Evolutionary conservation across 2,329 filamentous ascomycete genomes (phyloP), one percentile per base, ranked within the genome.

Genomic region (Xylaria sp.): DNA sequence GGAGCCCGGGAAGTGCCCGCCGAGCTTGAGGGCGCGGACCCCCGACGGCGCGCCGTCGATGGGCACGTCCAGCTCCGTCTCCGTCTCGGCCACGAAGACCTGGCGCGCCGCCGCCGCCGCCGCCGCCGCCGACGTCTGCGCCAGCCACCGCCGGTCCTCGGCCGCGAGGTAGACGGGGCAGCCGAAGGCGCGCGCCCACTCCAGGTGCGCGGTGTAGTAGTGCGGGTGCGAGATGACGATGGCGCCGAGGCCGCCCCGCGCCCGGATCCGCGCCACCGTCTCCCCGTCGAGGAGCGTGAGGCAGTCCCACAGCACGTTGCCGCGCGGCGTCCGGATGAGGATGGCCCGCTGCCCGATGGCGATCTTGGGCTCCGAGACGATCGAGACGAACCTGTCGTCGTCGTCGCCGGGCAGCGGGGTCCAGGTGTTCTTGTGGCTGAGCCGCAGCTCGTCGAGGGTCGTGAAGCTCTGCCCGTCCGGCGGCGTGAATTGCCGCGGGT

Each of bases 191-290:
- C 75, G 68, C 0, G 88, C 86, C 90, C 91, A 95, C 61, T 88
- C 83, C 0, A 89, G 71, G 69, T 91, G 87, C 2, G 89, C 89
- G 13, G 85, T 86, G 72, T 90, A 94, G 72, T 90, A 95, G 69
- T 95, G 91, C 48, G 91, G 91, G 71, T 95, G 89, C 9, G 82
- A 86, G 58, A 92, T 90, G 61, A 85, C 85, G 42, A 94, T 92
- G 0, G 87, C 89, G 29, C 76, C 75, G 11, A 95, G 66, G 0
- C 88, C 89, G 40, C 90, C 90, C 6, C 85, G 75, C 0, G 66
- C 68, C 5, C 80, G 76, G 63, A 93, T 83, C 51, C 71, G 69
- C 1, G 72, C 66, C 0, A 89, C 71, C 0, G 89, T 92, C 2
- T 78, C 78, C 1, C 79, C 72, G 67, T 92, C 88, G 2, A 94